Evolutionary conservation across 2,329 filamentous ascomycete species (phyloP).

Genomic region (Phoma herbarum): DNA sequence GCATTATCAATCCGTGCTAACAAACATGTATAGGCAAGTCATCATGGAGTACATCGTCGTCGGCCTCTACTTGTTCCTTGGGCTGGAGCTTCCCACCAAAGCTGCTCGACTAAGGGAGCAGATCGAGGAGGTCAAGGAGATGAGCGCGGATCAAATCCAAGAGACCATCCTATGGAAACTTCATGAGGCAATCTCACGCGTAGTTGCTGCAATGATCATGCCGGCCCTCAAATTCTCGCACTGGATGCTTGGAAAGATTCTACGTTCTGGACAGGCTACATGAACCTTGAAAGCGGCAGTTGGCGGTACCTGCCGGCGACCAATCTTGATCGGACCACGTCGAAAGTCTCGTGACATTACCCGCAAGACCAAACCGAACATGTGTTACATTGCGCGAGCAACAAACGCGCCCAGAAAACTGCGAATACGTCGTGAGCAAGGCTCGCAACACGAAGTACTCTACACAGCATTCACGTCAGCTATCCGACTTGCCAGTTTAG

Average conservation of each 20-base stretch:
- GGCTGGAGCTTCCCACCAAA: constrained; percentile 44
- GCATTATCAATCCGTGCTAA: background rate
- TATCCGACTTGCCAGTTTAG: background rate
- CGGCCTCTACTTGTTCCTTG: constrained; percentile 44
- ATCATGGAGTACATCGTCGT: constrained; percentile 49
- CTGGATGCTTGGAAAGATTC: constrained; percentile 45
- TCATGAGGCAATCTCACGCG: constrained; percentile 38
- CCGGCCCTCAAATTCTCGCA: constrained; percentile 44
- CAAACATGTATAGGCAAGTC: constrained; percentile 36
- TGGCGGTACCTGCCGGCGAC: background rate
- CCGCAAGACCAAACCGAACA: background rate
- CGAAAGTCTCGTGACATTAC: background rate
- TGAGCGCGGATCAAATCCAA: constrained; percentile 42
- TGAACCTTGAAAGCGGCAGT: constrained; percentile 4
- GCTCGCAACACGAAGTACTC: background rate
- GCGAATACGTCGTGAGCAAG: background rate
- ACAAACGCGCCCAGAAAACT: background rate
- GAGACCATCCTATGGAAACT: constrained; percentile 47
- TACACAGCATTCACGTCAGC: background rate
- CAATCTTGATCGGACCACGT: background rate
- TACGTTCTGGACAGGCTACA: constrained; percentile 29
- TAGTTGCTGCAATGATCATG: constrained; percentile 45
- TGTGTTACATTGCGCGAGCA: background rate
- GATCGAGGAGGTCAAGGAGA: constrained; percentile 38
- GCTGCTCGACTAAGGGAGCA: constrained; percentile 41